Conservation (phyloP, 108 stramenopile genomes). For the Pseudonitzschia multiseries region DNA sequence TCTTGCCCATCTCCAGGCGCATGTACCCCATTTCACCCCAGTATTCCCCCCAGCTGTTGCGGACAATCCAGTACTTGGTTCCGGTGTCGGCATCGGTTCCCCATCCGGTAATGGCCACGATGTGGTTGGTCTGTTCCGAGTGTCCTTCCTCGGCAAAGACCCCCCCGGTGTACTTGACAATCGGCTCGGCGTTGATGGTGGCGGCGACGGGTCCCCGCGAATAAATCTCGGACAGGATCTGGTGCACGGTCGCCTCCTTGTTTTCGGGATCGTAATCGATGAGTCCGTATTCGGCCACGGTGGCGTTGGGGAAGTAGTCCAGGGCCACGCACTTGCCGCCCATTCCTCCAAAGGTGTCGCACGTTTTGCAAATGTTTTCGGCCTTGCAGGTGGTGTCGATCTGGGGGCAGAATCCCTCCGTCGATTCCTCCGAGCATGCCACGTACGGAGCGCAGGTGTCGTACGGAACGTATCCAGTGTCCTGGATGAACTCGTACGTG, state of each 20-base stretch:
- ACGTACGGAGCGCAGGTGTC: constrained; percentile 66
- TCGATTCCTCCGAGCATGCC: constrained; percentile 71
- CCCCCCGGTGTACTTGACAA: constrained; percentile 71
- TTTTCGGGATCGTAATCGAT: constrained; percentile 56
- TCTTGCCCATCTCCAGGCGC: constrained; percentile 73
- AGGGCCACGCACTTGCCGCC: constrained; percentile 83
- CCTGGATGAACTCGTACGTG: constrained; percentile 70
- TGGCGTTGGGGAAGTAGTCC: constrained; percentile 88
- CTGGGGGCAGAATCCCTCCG: constrained; percentile 83
- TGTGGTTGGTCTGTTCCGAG: constrained; percentile 78
- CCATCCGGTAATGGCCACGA: constrained; percentile 92
- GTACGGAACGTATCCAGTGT: constrained; percentile 51
- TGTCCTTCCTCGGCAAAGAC: constrained; percentile 56
- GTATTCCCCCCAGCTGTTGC: constrained; percentile 70
- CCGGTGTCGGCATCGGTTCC: constrained; percentile 78
- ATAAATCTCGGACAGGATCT: constrained; percentile 81
- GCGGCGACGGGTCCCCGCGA: constrained; percentile 90
- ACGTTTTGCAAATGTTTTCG: constrained; percentile 81
- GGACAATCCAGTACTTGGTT: constrained; percentile 83
- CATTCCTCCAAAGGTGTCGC: constrained; percentile 57
- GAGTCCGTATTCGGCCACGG: constrained; percentile 90
- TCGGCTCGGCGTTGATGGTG: constrained; percentile 81
- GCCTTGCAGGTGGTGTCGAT: constrained; percentile 76
- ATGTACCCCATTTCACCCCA: constrained; percentile 62
- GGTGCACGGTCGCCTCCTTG: constrained; percentile 41